Percentiles rank a stretch among this genome's conserved stretches.
These are phyloP conservation scores for Houttuynia cordata DNA, from an alignment of 164 flowering plant genomes.

Conservation along the genomic window DNA sequence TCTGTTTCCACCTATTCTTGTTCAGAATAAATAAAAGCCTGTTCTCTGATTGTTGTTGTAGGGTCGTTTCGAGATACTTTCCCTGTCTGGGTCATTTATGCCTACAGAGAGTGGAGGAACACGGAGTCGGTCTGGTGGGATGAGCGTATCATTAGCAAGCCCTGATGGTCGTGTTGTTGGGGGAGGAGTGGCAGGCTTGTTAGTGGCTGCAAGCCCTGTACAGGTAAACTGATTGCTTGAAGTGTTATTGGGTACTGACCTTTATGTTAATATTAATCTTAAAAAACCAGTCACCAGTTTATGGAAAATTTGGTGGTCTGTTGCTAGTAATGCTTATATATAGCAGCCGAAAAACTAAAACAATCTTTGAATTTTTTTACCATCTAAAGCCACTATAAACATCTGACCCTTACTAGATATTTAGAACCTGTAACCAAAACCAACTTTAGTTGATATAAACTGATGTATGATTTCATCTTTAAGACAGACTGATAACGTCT, in stretches of 20 bases:
- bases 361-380: no score
- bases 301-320: no score
- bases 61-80: slow-evolving; percentile 98
- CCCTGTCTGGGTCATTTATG: slow-evolving; percentile 94
- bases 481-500: no score
- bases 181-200: slow-evolving; percentile 92
- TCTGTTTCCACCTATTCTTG: neutral
- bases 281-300: no score
- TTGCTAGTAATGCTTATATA: no score
- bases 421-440: no score
- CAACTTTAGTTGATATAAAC: no score
- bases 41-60: slow-evolving; percentile 15
- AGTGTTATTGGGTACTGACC: neutral
- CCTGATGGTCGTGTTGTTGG: slow-evolving; percentile 99
- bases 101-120: slow-evolving; percentile 81
- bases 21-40: neutral
- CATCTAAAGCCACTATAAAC: no score
- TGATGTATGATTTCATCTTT: no score
- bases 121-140: slow-evolving; percentile 90
- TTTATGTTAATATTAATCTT: neutral
- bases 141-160: slow-evolving; percentile 96
- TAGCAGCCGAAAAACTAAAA: no score
- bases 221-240: slow-evolving; percentile 36
- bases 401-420: no score
- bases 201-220: slow-evolving; percentile 91